Percentiles rank a stretch among this genome's conserved stretches.
Conservation (phyloP, 305 asterid species). For the Fraxinus angustifolia region DNA sequence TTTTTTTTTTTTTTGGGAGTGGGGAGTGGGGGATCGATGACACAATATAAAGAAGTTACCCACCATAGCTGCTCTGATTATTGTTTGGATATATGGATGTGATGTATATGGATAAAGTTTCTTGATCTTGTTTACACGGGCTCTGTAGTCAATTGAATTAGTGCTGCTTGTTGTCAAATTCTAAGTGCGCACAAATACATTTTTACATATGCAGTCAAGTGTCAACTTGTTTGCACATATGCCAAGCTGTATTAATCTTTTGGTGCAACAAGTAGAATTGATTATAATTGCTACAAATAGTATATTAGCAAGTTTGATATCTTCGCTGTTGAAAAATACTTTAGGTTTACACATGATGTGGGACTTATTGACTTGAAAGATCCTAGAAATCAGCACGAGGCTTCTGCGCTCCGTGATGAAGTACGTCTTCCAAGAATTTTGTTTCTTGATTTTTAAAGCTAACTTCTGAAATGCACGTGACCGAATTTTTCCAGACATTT, state of each 20-base stretch:
- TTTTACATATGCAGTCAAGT: background rate
- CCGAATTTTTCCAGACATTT: constrained; percentile 18
- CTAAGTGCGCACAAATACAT: background rate
- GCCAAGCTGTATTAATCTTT: background rate
- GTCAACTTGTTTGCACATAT: background rate
- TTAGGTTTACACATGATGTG: constrained; percentile 66
- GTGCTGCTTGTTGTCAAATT: background rate
- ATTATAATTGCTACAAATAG: background rate
- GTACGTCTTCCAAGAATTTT: constrained; percentile 42
- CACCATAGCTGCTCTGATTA: background rate
- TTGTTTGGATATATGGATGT: background rate
- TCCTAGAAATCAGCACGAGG: constrained; percentile 68
- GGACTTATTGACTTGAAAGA: constrained; percentile 57
- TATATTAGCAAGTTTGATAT: constrained; percentile 6
- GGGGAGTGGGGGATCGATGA: background rate
- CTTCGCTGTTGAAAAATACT: constrained; percentile 27
- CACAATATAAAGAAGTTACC: background rate
- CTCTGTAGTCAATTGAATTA: background rate
- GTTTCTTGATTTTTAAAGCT: constrained; percentile 18
- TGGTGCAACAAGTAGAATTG: background rate
- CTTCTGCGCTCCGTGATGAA: constrained; percentile 94
- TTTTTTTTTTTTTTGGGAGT: background rate
- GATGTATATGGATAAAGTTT: background rate
- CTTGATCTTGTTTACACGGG: background rate
- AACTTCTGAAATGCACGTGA: constrained; percentile 15